A percentile compares a stretch with the other conserved stretches of the same genome.
Conservation (phyloP, 805 yeast species). For the Candida silvicultrix region DNA sequence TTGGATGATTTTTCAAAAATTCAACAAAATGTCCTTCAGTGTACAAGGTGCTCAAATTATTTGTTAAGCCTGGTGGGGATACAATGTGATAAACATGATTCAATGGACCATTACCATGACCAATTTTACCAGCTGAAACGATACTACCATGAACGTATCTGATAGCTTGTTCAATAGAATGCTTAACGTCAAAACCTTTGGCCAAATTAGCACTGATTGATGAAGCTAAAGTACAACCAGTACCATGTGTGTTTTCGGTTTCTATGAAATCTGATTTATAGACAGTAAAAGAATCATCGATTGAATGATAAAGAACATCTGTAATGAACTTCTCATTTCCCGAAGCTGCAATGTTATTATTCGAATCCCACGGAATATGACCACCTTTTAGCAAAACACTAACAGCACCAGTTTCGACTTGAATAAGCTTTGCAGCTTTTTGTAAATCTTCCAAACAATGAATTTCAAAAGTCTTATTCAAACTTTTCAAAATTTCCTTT, state of each 20-base stretch:
- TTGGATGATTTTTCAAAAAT: constrained; percentile 50
- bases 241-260: constrained; percentile 71
- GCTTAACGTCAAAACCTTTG: constrained; percentile 35
- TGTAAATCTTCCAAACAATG: constrained; percentile 33
- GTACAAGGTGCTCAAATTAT: constrained; percentile 3
- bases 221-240: constrained; percentile 85
- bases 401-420: constrained; percentile 33
- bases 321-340: constrained; percentile 31
- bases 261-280: constrained; percentile 40
- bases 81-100: constrained; percentile 49
- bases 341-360: constrained; percentile 10
- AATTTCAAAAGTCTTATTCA: constrained; percentile 23
- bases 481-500: constrained; percentile 26
- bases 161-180: constrained; percentile 51
- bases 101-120: constrained; percentile 66
- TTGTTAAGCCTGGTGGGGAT: constrained; percentile 3
- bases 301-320: constrained; percentile 48
- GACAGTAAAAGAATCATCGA: constrained; percentile 28
- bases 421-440: constrained; percentile 32
- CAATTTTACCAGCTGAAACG: constrained; percentile 34
- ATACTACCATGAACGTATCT: constrained; percentile 66
- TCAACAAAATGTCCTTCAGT: constrained; percentile 31
- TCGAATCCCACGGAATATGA: constrained; percentile 45
- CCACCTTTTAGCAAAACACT: constrained; percentile 78
- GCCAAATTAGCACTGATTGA: constrained; percentile 76